Base-by-base conservation (phyloP, 176 grass and related monocot genomes). In the Zea luxurians region DNA sequence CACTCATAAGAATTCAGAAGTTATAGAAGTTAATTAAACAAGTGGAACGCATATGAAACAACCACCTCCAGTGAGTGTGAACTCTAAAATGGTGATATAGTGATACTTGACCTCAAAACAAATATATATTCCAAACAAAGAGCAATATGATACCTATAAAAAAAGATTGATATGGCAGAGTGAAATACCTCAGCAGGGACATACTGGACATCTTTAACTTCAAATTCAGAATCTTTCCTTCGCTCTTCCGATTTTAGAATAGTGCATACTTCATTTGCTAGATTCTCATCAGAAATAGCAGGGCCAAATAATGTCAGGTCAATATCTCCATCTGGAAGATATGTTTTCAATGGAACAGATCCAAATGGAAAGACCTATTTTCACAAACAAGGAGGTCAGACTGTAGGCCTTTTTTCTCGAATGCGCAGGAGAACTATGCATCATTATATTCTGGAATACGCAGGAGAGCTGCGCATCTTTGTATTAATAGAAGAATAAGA, bases 281-380 rank as follows among this genome's bases (percentile, higher is more conserved):
- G 72, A 44, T 62, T 79, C 58, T 98, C 89, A 78, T 98, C 89
- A 55, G 86, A 89, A 65, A 37, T 90, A 2, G 79, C 82, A 10
- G 83, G 6, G 42, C 83, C 89, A 46, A 94, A 74, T 64, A 81
- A 72, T 63, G 89, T 94, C 71, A 98, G 77, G 67, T 98, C 95
- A 46, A 98, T 94, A 81, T 98, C 95, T 77, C 95, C 95, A 73
- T 94, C 94, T 82, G 94, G 94, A 80, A 97, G 91, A 85, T 97
- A 97, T 1, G 94, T 94, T 85, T 97, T 97, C 66, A 97, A 64
- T 44, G 94, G 91, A 76, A 94, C 89, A 40, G 94, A 97, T 73
- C 94, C 94, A 71, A 92, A 94, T 58, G 89, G 89, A 80, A 86
- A 93, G 36, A 93, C 88, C 91, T 93, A 67, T 4, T 35, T 80